Conservation (phyloP, 495 filamentous ascomycete genomes). For the Terfezia claveryi region DNA sequence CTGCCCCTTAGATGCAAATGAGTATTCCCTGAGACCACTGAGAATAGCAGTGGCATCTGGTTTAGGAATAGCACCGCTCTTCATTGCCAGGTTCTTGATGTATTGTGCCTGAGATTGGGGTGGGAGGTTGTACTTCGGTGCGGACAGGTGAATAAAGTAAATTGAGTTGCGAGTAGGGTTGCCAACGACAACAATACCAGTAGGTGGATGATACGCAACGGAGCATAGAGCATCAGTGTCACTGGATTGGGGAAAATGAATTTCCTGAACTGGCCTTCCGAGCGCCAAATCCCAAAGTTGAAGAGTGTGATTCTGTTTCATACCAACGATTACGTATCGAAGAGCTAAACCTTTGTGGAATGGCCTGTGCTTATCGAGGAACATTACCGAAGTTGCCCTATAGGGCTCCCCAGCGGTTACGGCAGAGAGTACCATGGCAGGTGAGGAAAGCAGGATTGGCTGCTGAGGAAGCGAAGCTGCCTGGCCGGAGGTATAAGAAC, state of each 20-base stretch:
- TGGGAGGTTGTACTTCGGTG: constrained; percentile 65
- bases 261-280: constrained; percentile 82
- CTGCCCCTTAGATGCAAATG: constrained; percentile 67
- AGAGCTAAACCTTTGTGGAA: constrained; percentile 68
- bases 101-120: constrained; percentile 69
- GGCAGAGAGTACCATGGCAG: constrained; percentile 15
- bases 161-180: constrained; percentile 94
- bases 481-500: constrained; percentile 19
- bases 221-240: constrained; percentile 95
- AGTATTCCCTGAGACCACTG: constrained; percentile 85
- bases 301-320: constrained; percentile 97
- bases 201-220: constrained; percentile 70
- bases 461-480: constrained; percentile 8
- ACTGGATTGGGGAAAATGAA: constrained; percentile 87
- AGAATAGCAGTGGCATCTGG: constrained; percentile 89
- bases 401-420: constrained; percentile 16
- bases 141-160: constrained; percentile 87
- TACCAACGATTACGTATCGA: constrained; percentile 84
- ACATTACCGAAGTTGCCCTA: constrained; percentile 77
- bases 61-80: constrained; percentile 50
- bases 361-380: constrained; percentile 84
- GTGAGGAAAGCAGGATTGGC: constrained; percentile 13
- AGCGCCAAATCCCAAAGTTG: constrained; percentile 98
- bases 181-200: constrained; percentile 80
- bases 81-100: constrained; percentile 48